These are phyloP conservation scores for Iris macrosiphon DNA, from an alignment of 106 monocot species.

Conservation along the genomic window DNA sequence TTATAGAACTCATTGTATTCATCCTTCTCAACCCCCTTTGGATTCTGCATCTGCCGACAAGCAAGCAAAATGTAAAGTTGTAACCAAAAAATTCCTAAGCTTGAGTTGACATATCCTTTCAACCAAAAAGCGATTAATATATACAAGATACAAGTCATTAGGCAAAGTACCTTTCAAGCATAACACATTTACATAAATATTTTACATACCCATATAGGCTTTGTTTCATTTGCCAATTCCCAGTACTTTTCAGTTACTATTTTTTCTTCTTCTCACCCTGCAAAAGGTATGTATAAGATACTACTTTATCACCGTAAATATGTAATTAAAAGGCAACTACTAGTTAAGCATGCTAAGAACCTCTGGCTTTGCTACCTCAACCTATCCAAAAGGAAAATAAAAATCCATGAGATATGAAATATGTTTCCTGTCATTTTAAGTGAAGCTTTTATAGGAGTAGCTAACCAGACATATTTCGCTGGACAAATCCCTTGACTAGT, in stretches of 20 bases:
- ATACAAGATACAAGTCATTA: too few relatives aligned
- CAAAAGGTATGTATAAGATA: conserved; percentile 1
- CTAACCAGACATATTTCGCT: too few relatives aligned
- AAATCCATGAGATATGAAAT: neutral
- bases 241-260: conserved; percentile 85
- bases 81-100: neutral
- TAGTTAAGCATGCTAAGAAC: conserved; percentile 10
- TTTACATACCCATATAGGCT: conserved; percentile 79
- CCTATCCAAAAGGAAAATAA: conserved; percentile 26
- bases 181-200: too few relatives aligned
- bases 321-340: neutral
- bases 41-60: conserved; percentile 63
- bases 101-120: too few relatives aligned
- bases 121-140: too few relatives aligned
- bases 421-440: neutral
- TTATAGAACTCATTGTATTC: conserved; percentile 95
- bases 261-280: conserved; percentile 86
- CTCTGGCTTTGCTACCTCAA: conserved; percentile 76
- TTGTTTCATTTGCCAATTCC: conserved; percentile 98
- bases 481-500: too few relatives aligned
- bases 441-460: too few relatives aligned
- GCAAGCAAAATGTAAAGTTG: neutral
- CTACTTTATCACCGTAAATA: conserved; percentile 2
- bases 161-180: too few relatives aligned
- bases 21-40: conserved; percentile 80